Evolutionary conservation across 768 basidiomycete species (phyloP).

Genomic region (Crepidotus variabilis): DNA sequence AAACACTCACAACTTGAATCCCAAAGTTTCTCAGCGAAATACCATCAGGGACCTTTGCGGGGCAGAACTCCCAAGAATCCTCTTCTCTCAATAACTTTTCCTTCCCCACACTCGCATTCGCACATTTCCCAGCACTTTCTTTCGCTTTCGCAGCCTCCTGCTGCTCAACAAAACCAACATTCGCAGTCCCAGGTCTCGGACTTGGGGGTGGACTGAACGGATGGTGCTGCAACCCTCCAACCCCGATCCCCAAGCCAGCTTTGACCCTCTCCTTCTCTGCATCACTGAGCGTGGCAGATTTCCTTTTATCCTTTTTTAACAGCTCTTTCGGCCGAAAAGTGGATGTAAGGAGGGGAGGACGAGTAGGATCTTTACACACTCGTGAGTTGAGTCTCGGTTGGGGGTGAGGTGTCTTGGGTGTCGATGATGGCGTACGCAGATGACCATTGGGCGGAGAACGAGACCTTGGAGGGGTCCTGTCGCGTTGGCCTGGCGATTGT

Average conservation of each 20-base stretch:
- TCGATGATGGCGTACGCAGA: conserved; percentile 1
- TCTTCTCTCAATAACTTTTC: conserved; percentile 9
- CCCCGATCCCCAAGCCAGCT: not conserved
- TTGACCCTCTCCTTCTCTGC: not conserved
- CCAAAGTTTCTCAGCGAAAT: conserved; percentile 86
- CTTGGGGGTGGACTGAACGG: conserved; percentile 1
- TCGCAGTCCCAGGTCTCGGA: not conserved
- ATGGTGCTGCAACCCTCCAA: not conserved
- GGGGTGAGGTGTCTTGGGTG: not conserved
- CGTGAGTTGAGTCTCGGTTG: conserved; percentile 20
- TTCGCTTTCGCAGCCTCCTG: not conserved
- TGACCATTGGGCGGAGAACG: not conserved
- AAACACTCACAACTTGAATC: conserved; percentile 73
- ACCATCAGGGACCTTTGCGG: conserved; percentile 72
- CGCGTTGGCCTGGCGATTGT: not conserved
- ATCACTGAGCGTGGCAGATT: not conserved
- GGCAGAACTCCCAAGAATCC: conserved; percentile 61
- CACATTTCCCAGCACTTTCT: not conserved
- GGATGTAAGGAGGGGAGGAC: conserved; percentile 41
- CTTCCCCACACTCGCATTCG: not conserved
- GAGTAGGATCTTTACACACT: conserved; percentile 5
- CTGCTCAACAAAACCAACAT: not conserved
- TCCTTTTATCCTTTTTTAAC: conserved; percentile 10
- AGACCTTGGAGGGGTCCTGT: not conserved
- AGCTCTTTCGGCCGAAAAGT: conserved; percentile 48